Percentiles rank a stretch among this genome's conserved stretches.
These are phyloP conservation scores for Ilyonectria robusta DNA, from an alignment of 2,329 filamentous ascomycete genomes.

Conservation along the genomic window DNA sequence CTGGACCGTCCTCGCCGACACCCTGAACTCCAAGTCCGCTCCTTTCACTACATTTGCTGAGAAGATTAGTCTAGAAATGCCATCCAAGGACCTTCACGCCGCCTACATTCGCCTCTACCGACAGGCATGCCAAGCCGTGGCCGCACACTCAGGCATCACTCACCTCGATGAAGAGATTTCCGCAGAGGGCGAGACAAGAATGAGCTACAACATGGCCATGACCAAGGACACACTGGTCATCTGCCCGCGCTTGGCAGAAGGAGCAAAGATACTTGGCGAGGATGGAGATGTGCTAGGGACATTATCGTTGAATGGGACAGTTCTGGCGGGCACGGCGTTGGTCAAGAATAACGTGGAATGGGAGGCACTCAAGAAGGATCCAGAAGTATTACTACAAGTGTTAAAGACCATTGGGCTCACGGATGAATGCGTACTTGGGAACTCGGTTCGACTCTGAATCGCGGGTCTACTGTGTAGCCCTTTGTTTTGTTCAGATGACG, in stretches of 20 bases:
- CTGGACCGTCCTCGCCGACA: slow-evolving; percentile 67
- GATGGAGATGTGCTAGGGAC: slow-evolving; percentile 56
- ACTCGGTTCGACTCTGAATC: slow-evolving; percentile 22
- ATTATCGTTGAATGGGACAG: slow-evolving; percentile 71
- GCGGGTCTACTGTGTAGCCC: not conserved
- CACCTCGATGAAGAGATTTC: slow-evolving; percentile 41
- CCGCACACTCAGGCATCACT: slow-evolving; percentile 24
- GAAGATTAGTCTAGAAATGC: slow-evolving; percentile 52
- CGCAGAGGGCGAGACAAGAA: slow-evolving; percentile 59
- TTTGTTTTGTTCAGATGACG: slow-evolving; percentile 5
- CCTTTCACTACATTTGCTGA: slow-evolving; percentile 64
- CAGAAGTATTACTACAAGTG: slow-evolving; percentile 38
- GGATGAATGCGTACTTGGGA: slow-evolving; percentile 14
- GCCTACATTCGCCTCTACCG: slow-evolving; percentile 65
- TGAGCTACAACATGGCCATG: slow-evolving; percentile 76
- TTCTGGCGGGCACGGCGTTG: slow-evolving; percentile 75
- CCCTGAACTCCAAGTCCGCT: slow-evolving; percentile 48
- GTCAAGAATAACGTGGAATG: slow-evolving; percentile 73
- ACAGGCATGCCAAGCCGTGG: slow-evolving; percentile 58
- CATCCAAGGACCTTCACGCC: slow-evolving; percentile 54
- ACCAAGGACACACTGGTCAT: slow-evolving; percentile 68
- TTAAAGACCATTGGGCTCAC: slow-evolving; percentile 52
- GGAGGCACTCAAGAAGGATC: slow-evolving; percentile 64
- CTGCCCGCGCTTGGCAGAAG: slow-evolving; percentile 69
- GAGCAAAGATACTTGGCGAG: slow-evolving; percentile 51